A percentile compares a stretch with the other conserved stretches of the same genome.
Conservation (phyloP, 495 filamentous ascomycete genomes). For the Talaromyces nanjingensis region DNA sequence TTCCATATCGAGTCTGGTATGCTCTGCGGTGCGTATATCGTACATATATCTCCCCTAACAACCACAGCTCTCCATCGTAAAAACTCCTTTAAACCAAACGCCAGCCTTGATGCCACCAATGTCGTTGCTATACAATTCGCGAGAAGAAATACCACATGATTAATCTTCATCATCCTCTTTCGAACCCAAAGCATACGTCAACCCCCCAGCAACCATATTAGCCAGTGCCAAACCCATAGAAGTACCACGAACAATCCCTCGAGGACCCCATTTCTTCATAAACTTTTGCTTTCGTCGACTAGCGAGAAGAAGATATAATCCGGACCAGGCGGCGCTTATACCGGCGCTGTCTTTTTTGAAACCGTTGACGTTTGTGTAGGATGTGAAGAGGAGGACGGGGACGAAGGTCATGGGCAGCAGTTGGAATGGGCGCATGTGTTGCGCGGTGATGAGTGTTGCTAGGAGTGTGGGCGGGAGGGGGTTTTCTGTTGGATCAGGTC, state of each 20-base stretch:
- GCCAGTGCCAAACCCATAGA: slow-evolving; percentile 63
- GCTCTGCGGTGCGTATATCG: background rate
- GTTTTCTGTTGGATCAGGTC: slow-evolving; percentile 50
- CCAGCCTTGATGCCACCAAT: slow-evolving; percentile 8
- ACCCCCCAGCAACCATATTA: slow-evolving; percentile 65
- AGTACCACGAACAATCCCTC: slow-evolving; percentile 62
- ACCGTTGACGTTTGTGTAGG: slow-evolving; percentile 73
- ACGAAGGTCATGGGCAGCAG: slow-evolving; percentile 73
- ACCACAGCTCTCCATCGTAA: background rate
- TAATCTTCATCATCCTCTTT: slow-evolving; percentile 44
- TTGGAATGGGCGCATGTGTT: slow-evolving; percentile 70
- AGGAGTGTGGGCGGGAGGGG: slow-evolving; percentile 71
- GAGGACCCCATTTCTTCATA: slow-evolving; percentile 55
- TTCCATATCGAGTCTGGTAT: background rate
- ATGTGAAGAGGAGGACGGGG: slow-evolving; percentile 75
- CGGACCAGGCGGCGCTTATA: slow-evolving; percentile 78
- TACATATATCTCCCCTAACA: background rate
- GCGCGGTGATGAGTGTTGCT: slow-evolving; percentile 70
- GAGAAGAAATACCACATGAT: background rate
- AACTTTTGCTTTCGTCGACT: slow-evolving; percentile 52
- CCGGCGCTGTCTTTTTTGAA: slow-evolving; percentile 81
- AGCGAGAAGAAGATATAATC: slow-evolving; percentile 74
- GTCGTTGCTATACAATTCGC: background rate
- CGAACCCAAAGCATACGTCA: slow-evolving; percentile 62
- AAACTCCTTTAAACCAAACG: slow-evolving; percentile 1